Evolutionary conservation across 2,329 filamentous ascomycete genomes (phyloP), one percentile per base, ranked within the genome.

Genomic region (Neofusicoccum ribis): DNA sequence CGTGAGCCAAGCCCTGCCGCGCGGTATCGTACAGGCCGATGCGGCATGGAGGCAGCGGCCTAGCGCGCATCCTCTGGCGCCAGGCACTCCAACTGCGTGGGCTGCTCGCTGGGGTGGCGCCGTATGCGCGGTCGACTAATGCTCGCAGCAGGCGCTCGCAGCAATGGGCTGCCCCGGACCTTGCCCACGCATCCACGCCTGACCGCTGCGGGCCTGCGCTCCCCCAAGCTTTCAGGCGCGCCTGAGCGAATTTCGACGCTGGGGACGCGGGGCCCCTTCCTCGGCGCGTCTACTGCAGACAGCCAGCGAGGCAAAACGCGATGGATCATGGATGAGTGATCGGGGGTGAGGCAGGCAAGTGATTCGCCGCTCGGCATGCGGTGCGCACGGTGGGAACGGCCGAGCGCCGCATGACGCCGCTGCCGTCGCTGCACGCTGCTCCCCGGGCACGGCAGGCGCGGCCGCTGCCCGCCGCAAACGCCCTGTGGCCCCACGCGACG

Each of bases 181-280:
- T 17, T 60, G 56, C 43, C n/a, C 12, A 23, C 41, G n/a, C 14
- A 31, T 31, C 15, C 15, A 5, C 56, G 56, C 43, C n/a, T 37
- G 56, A 60, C 56, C 56, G 27, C 56, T 23, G 41, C 56, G 12
- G n/a, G 41, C 11, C 27, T 47, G 14, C 37, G 41, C 3, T 44
- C n/a, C 52, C 11, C 39, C 20, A 58, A 14, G 17, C 52, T 27
- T 43, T 27, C 52, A 54, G 51, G 51, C 51, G 37, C 37, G 15
- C 20, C 14, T 58, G 54, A 27, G 54, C 11, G 39, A 58, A 58
- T 58, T 44, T 51, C 17, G 8, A 27, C n/a, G 15, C 41, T 47
- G 56, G 56, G n/a, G 41, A 37, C 56, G 56, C 56, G 56, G 56
- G 41, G 56, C 56, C 41, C 23, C 43, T n/a, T 37, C 15, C 27